Evolutionary conservation across 2,329 filamentous ascomycete genomes (phyloP), one percentile per base, ranked within the genome.

Genomic region (Neonectria coccinea): DNA sequence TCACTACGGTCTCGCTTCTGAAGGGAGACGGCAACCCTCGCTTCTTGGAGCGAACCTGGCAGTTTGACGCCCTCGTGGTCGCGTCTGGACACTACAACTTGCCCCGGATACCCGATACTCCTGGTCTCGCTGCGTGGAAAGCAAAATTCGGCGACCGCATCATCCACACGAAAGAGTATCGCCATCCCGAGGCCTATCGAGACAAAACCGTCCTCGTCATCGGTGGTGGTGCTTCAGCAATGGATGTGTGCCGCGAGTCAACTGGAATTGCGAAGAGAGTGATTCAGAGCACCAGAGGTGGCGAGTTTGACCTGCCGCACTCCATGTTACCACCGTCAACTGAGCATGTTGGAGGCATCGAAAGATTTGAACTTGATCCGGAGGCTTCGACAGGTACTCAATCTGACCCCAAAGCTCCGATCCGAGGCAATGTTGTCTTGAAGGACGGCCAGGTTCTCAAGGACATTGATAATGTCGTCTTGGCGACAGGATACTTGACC

Each of bases 121-220:
- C 81, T 0, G 91, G 91, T 0, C 79, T 92, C 4, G 75, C 79
- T 27, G 80, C 80, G 16, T 91, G 86, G 87, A 87, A 90, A 71
- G 56, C 76, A 11, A 70, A 73, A 4, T 88, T 86, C 66, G 85
- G 87, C 0, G 80, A 79, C 0, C 72, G 79, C 4, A 83, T 92
- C 20, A 83, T 82, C 4, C 91, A 92, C 73, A 93, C 92, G 0
- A 95, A 94, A 74, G 86, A 86, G 66, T 96, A 93, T 71, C 86
- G 92, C 9, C 84, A 79, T 0, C 86, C 92, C 0, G 82, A 88
- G 16, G 73, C 80, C 1, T 93, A 88, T 70, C 74, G 75, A 4
- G 83, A 81, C 39, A 87, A 89, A 61, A 82, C 77, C 0, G 67
- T 85, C 0, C 84, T 88, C 42, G 76, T 86, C 18, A 80, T 85